Percentiles rank a stretch among this genome's conserved stretches.
phyloP scores from a whole-genome alignment of 495 filamentous ascomycete genomes.

The Penicillium flavigenum region DNA sequence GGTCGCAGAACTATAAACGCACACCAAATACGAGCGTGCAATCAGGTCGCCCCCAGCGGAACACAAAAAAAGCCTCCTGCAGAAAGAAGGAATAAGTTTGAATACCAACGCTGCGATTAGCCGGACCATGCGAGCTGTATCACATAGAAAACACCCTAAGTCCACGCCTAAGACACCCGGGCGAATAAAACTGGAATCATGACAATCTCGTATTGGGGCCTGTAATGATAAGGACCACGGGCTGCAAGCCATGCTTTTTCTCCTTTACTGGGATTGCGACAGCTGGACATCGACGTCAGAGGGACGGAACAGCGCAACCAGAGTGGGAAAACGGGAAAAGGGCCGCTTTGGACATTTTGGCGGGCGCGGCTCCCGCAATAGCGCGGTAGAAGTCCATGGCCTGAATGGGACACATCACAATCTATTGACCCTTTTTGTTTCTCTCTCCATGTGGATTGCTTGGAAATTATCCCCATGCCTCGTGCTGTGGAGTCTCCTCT shows the following conservation, averaged over 20 bases:
- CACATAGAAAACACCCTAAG: constrained; percentile 11
- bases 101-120: constrained; percentile 6
- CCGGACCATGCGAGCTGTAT: constrained; percentile 27
- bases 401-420: constrained; percentile 32
- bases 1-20: not conserved
- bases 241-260: constrained; percentile 17
- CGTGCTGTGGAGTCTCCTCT: not conserved
- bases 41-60: not conserved
- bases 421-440: not conserved
- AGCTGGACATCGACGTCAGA: constrained; percentile 36
- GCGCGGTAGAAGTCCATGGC: constrained; percentile 27
- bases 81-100: constrained; percentile 11
- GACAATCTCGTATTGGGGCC: constrained; percentile 16
- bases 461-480: not conserved
- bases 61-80: constrained; percentile 6
- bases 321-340: constrained; percentile 5
- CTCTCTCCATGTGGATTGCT: not conserved
- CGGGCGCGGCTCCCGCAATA: constrained; percentile 34
- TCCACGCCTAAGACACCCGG: not conserved
- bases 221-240: constrained; percentile 9
- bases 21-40: constrained; percentile 1
- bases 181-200: not conserved
- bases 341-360: constrained; percentile 17
- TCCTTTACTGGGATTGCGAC: constrained; percentile 12
- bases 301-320: constrained; percentile 24